Evolutionary conservation across 225 moss, liverwort and hornwort species (phyloP).

Genomic region (Marchantia polymorpha): DNA sequence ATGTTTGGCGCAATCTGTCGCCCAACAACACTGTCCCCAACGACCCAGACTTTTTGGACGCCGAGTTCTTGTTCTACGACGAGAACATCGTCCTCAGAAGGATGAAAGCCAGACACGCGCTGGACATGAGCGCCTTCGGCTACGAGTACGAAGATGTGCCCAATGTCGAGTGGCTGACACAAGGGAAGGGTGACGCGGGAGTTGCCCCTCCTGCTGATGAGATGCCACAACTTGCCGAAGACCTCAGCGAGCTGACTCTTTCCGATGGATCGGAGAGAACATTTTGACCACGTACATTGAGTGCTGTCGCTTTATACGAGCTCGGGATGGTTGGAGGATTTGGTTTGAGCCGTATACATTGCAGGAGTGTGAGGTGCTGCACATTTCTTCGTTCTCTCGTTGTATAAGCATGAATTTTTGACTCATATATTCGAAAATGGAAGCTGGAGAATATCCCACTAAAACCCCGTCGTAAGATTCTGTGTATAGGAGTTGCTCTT

Average conservation of each 20-base stretch:
- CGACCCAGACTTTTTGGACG: slow-evolving; percentile 29
- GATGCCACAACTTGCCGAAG: background rate
- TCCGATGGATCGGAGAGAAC: background rate
- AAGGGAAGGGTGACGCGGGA: background rate
- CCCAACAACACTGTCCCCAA: slow-evolving; percentile 9
- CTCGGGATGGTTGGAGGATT: too few relatives aligned
- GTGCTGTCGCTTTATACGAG: too few relatives aligned
- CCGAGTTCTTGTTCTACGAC: slow-evolving; percentile 29
- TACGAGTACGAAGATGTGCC: slow-evolving; percentile 6
- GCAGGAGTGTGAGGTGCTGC: too few relatives aligned
- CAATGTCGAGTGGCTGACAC: background rate
- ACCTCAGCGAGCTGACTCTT: background rate
- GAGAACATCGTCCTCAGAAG: slow-evolving; percentile 22
- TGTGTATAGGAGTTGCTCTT: too few relatives aligned
- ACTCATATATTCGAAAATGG: too few relatives aligned
- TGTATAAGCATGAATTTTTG: too few relatives aligned
- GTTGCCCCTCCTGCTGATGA: background rate
- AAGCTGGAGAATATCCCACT: too few relatives aligned
- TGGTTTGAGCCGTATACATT: too few relatives aligned
- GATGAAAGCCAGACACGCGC: slow-evolving; percentile 6
- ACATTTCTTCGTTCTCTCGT: too few relatives aligned
- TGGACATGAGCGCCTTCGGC: slow-evolving; percentile 10
- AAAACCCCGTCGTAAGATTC: too few relatives aligned
- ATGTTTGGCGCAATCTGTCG: slow-evolving; percentile 23
- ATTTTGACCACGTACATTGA: background rate